A percentile compares a stretch with the other conserved stretches of the same genome.
phyloP scores from a whole-genome alignment of 1,139 yeast genomes.

The Geotrichum siamense region DNA sequence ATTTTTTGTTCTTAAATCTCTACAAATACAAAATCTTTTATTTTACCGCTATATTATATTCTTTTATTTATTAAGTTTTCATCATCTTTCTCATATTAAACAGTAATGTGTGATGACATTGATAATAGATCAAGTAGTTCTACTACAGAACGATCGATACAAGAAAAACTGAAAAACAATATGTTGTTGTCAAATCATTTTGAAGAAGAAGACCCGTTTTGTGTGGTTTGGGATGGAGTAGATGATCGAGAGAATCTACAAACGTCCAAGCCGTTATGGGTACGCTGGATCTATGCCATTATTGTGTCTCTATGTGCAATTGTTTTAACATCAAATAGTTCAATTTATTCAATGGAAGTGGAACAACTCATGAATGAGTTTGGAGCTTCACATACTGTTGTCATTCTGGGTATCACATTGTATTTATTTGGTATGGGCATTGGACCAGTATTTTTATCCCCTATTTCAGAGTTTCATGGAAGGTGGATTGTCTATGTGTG shows the following conservation, averaged over 20 bases:
- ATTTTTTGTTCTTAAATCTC: too few relatives aligned
- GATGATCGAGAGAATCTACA: constrained; percentile 53
- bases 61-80: too few relatives aligned
- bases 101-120: too few relatives aligned
- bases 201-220: constrained; percentile 24
- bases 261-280: constrained; percentile 30
- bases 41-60: too few relatives aligned
- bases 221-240: constrained; percentile 27
- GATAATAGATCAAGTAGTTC: too few relatives aligned
- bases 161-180: too few relatives aligned
- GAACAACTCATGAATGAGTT: constrained; percentile 44
- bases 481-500: constrained; percentile 56
- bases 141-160: too few relatives aligned
- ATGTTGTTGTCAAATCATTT: too few relatives aligned
- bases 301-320: constrained; percentile 44
- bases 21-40: too few relatives aligned
- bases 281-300: constrained; percentile 50
- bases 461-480: constrained; percentile 68
- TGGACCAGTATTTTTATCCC: constrained; percentile 68
- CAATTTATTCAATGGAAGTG: constrained; percentile 50
- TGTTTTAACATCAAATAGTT: constrained; percentile 47
- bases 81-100: too few relatives aligned
- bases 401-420: constrained; percentile 55
- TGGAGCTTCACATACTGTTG: constrained; percentile 50
- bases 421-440: constrained; percentile 62